Evolutionary conservation across 108 stramenopile species (phyloP).

Genomic region (Pseudonitzschia pungens): DNA sequence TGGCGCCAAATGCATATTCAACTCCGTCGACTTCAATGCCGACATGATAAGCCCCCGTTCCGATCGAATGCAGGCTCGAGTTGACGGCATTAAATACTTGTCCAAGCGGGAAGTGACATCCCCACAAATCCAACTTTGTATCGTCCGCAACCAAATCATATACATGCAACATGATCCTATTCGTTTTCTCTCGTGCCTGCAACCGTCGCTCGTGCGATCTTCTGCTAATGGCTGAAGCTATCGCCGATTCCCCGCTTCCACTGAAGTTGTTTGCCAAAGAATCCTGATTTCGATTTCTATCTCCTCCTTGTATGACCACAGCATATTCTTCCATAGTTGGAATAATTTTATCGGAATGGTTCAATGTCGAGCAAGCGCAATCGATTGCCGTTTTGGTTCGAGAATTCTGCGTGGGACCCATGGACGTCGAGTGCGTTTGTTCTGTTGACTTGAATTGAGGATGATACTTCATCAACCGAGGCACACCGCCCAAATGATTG

Average conservation of each 20-base stretch:
- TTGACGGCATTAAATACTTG: constrained; percentile 70
- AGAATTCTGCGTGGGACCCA: no score
- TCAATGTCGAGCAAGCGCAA: not conserved
- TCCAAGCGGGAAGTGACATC: constrained; percentile 73
- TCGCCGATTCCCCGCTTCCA: constrained; percentile 4
- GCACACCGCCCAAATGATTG: not conserved
- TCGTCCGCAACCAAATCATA: constrained; percentile 72
- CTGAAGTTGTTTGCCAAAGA: not conserved
- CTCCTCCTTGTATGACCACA: not conserved
- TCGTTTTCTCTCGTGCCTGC: constrained; percentile 1
- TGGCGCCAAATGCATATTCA: constrained; percentile 81
- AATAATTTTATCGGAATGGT: not conserved
- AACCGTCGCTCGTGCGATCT: not conserved
- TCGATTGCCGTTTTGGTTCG: not conserved
- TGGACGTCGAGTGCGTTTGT: not conserved
- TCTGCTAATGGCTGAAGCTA: not conserved
- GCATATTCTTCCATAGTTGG: not conserved
- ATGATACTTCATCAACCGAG: not conserved
- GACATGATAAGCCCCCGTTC: constrained; percentile 84
- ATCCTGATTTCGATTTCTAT: not conserved
- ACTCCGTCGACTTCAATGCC: constrained; percentile 76
- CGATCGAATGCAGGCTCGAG: constrained; percentile 63
- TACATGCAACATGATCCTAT: constrained; percentile 51
- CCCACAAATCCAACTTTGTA: constrained; percentile 59
- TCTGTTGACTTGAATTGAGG: not conserved